Evolutionary conservation across 257 asterid genomes (phyloP).

Genomic region (Plantago elongata): DNA sequence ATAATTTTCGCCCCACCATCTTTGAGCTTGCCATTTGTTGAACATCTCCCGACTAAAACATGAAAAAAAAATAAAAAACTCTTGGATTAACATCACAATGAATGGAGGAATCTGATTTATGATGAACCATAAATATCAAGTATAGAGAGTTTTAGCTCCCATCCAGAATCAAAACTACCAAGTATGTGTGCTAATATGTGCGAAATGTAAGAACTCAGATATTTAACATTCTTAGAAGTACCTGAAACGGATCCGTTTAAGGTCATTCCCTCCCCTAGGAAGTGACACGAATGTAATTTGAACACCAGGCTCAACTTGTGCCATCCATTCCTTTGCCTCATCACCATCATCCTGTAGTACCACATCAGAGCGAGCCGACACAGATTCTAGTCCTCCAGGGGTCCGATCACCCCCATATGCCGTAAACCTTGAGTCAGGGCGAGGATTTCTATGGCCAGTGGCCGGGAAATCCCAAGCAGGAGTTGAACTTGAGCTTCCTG

Average conservation of each 20-base stretch:
- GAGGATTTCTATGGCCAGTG: constrained; percentile 29
- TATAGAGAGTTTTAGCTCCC: no score
- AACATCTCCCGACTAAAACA: constrained; percentile 53
- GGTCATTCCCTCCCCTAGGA: constrained; percentile 54
- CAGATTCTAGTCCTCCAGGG: neutral
- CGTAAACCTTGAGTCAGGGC: constrained; percentile 43
- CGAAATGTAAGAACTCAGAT: neutral
- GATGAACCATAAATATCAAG: neutral
- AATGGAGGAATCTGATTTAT: neutral
- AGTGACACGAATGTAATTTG: constrained; percentile 56
- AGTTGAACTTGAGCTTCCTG: constrained; percentile 71
- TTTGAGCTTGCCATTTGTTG: constrained; percentile 57
- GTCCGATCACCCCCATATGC: constrained; percentile 28
- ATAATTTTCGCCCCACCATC: constrained; percentile 62
- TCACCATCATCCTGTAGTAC: constrained; percentile 34
- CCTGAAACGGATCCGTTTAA: constrained; percentile 59
- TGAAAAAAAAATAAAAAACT: neutral
- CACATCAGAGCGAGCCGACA: neutral
- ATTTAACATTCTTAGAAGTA: constrained; percentile 13
- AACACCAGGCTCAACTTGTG: constrained; percentile 64
- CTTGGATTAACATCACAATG: constrained; percentile 1
- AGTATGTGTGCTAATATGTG: no score
- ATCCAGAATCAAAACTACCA: no score
- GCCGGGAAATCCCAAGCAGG: constrained; percentile 78
- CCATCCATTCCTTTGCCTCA: constrained; percentile 52